Base-by-base conservation (phyloP, 345 rosid genomes). In the Sisymbrium altissimum region DNA sequence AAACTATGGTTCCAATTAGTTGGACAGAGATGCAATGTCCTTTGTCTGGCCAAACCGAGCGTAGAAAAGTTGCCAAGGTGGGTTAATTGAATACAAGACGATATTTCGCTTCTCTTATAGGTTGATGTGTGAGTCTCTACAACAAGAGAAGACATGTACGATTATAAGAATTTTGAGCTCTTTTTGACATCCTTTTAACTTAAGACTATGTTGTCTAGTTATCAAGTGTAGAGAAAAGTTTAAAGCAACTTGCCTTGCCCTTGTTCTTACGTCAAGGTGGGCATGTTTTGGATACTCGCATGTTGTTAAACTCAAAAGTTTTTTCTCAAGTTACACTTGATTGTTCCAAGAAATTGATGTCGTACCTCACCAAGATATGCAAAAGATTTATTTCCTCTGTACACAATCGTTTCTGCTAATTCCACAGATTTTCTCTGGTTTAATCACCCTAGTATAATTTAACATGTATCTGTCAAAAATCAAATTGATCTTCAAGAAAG, bases 21-120 rank as follows among this genome's bases (percentile, higher is more conserved):
- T 94, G 98, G 97, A 91, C 96, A 0, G 93, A 94, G 83, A 88
- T 94, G 98, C 97, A 89, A 65, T 92, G 98, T 67, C 96, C 96
- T 3, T 57, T 86, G 84, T 89, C 97, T 0, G 88, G 97, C 32
- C 98, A 94, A 82, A 85, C 81, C 0, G 97, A 91, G 89, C 83
- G 59, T 49, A 85, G 97, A 74, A 94, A 94, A 82, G 97, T 94
- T 30, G 98, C 98, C 9, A 89, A 91, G 72, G 90, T 85, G 6
- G 89, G 81, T 39, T 62, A 84, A 71, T 72, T 85, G 81, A 90
- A 21, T 75, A 40, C 43, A 27, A 23, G 64, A 17, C 9, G 1
- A 48, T 35, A 52, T 4, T 21, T 64, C 48, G 48, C 57, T 64
- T 43, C 57, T 54, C 45, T 21, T 4, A 35, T 21, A 50, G 54